Evolutionary conservation across 2,329 filamentous ascomycete species (phyloP), one percentile per base, ranked within the genome.

Genomic region (Epichloe sp.): DNA sequence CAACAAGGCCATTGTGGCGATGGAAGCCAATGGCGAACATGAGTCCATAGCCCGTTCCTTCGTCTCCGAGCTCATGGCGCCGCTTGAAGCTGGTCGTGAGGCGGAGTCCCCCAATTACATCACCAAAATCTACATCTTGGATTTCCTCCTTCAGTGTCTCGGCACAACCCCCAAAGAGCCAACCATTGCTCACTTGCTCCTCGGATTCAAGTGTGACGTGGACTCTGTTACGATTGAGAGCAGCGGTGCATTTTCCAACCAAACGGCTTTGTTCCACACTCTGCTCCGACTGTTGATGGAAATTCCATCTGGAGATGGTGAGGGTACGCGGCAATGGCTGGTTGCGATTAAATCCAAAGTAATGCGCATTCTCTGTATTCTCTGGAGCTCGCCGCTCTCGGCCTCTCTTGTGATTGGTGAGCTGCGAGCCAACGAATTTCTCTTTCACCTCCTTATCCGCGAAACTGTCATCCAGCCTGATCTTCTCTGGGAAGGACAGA

Each of bases 301-400:
- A 47, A 82, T 86, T 47, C 85, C 86, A 2, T 79, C 82, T 36
- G 75, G 73, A 1, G 75, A 83, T 53, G 78, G 79, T 40, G 75
- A 76, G 17, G 72, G 71, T 34, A 78, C 88, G 66, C 71, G 78
- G 10, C 75, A 77, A 17, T 90, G 85, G 83, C 76, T 88, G 45
- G 72, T 88, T 31, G 73, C 77, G 42, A 69, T 89, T 48, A 87
- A 83, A 60, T 78, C 80, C 54, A 80, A 83, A 59, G 79, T 77
- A 15, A 77, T 88, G 68, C 78, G 83, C 49, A 80, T 97, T 31
- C 68, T 98, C 36, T 82, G 84, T 55, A 80, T 87, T 53, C 75
- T 99, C 2, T 96, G 90, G 86, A 82, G 76, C 43, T 93, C 90
- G 2, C 79, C 85, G 41, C 69, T 97, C 21, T 94, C 94, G 0